A percentile compares a stretch with the other conserved stretches of the same genome.
phyloP scores from a whole-genome alignment of 345 rosid species.

The Microcos paniculata region DNA sequence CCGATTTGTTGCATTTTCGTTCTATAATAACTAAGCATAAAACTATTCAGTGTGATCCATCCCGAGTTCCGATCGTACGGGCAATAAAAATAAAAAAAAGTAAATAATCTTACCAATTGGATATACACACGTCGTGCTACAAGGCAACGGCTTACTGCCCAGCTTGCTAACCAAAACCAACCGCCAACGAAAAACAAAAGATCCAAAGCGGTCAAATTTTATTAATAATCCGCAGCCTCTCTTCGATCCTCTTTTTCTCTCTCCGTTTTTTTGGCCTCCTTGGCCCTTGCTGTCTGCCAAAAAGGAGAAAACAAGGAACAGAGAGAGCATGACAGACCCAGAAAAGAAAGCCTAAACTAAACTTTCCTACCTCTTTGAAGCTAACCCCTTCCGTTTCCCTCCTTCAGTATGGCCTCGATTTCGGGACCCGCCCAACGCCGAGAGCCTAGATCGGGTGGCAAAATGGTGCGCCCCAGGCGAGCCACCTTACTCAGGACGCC shows the following conservation, averaged over 20 bases:
- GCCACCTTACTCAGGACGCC: slow-evolving; percentile 45
- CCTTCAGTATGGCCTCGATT: background rate
- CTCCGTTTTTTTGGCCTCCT: background rate
- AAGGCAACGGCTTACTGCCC: background rate
- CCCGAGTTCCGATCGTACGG: no score
- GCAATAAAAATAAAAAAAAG: no score
- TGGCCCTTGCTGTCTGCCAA: no score
- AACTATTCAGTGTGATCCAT: no score
- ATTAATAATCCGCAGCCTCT: background rate
- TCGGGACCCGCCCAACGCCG: background rate
- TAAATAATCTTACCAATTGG: no score
- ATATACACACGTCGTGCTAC: background rate
- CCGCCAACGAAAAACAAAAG: background rate
- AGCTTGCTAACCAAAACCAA: no score
- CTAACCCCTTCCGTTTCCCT: background rate
- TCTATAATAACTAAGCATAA: no score
- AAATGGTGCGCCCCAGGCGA: slow-evolving; percentile 60
- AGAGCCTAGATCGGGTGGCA: slow-evolving; percentile 62
- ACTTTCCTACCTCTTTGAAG: background rate
- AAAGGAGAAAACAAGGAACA: no score
- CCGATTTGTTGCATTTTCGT: no score
- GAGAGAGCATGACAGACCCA: background rate
- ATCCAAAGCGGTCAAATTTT: background rate
- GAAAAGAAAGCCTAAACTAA: background rate
- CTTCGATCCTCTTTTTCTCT: background rate